phyloP scores from a whole-genome alignment of 805 yeast species.

The Candida jianshihensis region DNA sequence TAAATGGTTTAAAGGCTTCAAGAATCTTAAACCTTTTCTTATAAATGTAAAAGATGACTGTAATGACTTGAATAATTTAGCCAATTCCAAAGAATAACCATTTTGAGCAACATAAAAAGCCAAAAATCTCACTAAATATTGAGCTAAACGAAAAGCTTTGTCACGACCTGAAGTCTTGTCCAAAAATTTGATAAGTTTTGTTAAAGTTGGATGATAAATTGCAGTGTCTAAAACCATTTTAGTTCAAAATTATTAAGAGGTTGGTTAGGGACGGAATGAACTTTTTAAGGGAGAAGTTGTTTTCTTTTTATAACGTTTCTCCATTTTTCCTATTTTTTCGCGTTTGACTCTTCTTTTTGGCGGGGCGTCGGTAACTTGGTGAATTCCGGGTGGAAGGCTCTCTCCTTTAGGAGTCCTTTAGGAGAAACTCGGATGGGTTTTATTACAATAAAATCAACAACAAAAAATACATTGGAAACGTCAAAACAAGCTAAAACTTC shows the following conservation, averaged over 20 bases:
- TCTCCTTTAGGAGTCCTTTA: too few relatives aligned
- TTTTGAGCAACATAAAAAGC: constrained; percentile 51
- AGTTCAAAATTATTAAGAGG: too few relatives aligned
- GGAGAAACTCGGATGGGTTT: too few relatives aligned
- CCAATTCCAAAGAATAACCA: constrained; percentile 43
- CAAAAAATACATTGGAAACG: too few relatives aligned
- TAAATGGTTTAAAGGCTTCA: constrained; percentile 72
- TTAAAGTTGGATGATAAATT: constrained; percentile 66
- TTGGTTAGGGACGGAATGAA: too few relatives aligned
- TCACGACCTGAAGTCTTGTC: constrained; percentile 74
- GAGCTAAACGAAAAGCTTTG: constrained; percentile 69
- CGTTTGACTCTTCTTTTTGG: too few relatives aligned
- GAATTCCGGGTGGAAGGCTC: too few relatives aligned
- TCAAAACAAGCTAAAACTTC: too few relatives aligned
- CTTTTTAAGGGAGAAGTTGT: background rate
- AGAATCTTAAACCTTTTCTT: constrained; percentile 78
- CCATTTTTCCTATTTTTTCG: background rate
- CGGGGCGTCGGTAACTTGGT: too few relatives aligned
- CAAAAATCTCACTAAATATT: constrained; percentile 72
- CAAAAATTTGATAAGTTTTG: constrained; percentile 53
- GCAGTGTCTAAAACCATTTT: constrained; percentile 61
- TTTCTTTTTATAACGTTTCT: background rate
- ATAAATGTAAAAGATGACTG: constrained; percentile 59
- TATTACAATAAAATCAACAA: too few relatives aligned
- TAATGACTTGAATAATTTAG: constrained; percentile 45